A percentile compares a stretch with the other conserved stretches of the same genome.
Conservation (phyloP, 305 asterid genomes). For the Solanum hybrid region DNA sequence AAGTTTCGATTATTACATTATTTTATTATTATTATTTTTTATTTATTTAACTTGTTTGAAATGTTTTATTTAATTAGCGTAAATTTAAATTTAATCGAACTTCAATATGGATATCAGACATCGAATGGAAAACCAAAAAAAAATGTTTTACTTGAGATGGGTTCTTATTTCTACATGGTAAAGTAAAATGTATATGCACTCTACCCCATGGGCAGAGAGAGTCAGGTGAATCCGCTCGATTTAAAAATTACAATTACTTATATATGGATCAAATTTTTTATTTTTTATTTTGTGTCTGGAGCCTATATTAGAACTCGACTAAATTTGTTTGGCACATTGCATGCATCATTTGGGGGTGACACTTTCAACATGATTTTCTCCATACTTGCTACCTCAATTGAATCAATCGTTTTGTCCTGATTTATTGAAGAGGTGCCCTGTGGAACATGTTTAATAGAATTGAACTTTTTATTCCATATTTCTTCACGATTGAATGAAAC, state of each 20-base stretch:
- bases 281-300: no score
- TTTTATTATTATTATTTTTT: no score
- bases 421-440: background rate
- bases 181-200: background rate
- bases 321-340: no score
- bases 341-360: no score
- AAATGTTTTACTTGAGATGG: background rate
- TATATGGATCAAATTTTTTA: no score
- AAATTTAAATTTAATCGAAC: no score
- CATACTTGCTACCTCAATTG: background rate
- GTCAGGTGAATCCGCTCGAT: background rate
- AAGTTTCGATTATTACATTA: no score
- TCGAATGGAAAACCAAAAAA: no score
- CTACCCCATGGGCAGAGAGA: background rate
- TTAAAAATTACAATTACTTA: no score
- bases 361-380: background rate
- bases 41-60: no score
- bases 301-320: rapidly evolving
- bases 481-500: background rate
- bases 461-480: background rate
- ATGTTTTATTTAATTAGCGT: no score
- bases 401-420: background rate
- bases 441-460: background rate
- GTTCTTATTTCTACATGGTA: background rate
- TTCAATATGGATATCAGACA: no score